Conservation (phyloP, 164 flowering plant species). For the Cinnamomum micranthum region DNA sequence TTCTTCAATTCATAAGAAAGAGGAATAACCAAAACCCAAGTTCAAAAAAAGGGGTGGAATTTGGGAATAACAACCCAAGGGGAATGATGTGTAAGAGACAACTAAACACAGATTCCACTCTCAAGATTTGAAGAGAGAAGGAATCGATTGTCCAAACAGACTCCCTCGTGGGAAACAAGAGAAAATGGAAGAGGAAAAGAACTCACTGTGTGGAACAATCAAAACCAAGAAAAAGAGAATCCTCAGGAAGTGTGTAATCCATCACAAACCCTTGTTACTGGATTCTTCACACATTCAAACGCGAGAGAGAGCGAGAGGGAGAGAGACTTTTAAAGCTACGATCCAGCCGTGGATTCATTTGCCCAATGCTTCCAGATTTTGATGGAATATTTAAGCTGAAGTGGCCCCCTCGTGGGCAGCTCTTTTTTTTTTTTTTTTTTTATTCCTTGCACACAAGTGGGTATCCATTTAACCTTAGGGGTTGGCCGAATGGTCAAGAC, state of each 20-base stretch:
- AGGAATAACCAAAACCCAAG: neutral
- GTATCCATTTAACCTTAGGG: too few relatives aligned
- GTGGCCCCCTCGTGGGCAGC: too few relatives aligned
- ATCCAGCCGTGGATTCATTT: too few relatives aligned
- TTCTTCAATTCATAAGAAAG: neutral
- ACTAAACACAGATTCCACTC: too few relatives aligned
- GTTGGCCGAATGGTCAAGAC: too few relatives aligned
- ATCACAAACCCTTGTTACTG: conserved; percentile 1
- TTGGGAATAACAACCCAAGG: neutral
- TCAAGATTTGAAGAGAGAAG: neutral
- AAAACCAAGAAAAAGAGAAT: conserved; percentile 56
- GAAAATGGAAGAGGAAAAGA: neutral
- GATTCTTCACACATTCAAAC: neutral
- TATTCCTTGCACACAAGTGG: too few relatives aligned
- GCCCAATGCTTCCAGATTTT: too few relatives aligned
- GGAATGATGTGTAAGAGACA: neutral
- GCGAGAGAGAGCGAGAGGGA: neutral
- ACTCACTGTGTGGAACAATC: conserved; percentile 73
- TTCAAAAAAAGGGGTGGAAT: neutral
- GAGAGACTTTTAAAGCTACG: neutral
- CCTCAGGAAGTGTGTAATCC: conserved; percentile 43
- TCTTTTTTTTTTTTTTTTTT: too few relatives aligned
- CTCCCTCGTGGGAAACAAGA: neutral
- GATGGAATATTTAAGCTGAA: too few relatives aligned
- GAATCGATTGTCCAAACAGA: neutral